Conservation (phyloP, 2,329 filamentous ascomycete species). For the Coniochaeta hoffmannii region DNA sequence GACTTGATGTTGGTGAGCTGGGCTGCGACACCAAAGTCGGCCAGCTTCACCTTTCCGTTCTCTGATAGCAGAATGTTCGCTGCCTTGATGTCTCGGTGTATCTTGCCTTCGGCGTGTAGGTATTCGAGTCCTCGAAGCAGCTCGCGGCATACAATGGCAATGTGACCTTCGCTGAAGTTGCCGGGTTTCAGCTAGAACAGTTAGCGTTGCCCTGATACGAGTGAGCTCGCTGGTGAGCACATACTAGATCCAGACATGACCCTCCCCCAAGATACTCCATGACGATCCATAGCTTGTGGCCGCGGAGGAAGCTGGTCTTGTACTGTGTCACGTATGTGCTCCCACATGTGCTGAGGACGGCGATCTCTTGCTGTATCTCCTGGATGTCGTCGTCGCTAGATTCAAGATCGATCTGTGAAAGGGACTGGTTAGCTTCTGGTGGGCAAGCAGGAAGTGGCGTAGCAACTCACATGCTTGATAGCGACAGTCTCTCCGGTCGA, state of each 20-base stretch:
- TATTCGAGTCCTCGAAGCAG: constrained; percentile 87
- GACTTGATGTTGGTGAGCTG: constrained; percentile 98
- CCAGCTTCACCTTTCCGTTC: constrained; percentile 84
- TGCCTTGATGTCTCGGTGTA: constrained; percentile 94
- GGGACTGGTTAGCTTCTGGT: not conserved
- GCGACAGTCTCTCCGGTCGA: constrained; percentile 87
- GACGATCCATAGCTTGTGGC: constrained; percentile 97
- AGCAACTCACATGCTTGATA: constrained; percentile 79
- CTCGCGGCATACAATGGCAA: constrained; percentile 90
- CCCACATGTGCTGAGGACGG: constrained; percentile 87
- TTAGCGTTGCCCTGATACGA: constrained; percentile 13
- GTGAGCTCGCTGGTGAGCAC: too few species aligned
- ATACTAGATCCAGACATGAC: constrained; percentile 89
- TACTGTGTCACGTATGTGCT: constrained; percentile 94
- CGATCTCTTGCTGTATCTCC: constrained; percentile 96
- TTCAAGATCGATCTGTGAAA: constrained; percentile 83
- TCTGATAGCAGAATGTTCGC: constrained; percentile 93
- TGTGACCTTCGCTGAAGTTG: constrained; percentile 79
- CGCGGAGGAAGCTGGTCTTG: constrained; percentile 91
- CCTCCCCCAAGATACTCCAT: constrained; percentile 98
- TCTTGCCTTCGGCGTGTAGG: constrained; percentile 87
- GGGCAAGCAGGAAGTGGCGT: not conserved
- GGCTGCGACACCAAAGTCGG: constrained; percentile 94
- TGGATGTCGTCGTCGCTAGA: constrained; percentile 97
- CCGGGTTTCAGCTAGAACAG: constrained; percentile 74